A percentile compares a stretch with the other conserved stretches of the same genome.
These are phyloP conservation scores for Coniferiporia weirii DNA, from an alignment of 1,284 basidiomycete species.

Conservation along the genomic window DNA sequence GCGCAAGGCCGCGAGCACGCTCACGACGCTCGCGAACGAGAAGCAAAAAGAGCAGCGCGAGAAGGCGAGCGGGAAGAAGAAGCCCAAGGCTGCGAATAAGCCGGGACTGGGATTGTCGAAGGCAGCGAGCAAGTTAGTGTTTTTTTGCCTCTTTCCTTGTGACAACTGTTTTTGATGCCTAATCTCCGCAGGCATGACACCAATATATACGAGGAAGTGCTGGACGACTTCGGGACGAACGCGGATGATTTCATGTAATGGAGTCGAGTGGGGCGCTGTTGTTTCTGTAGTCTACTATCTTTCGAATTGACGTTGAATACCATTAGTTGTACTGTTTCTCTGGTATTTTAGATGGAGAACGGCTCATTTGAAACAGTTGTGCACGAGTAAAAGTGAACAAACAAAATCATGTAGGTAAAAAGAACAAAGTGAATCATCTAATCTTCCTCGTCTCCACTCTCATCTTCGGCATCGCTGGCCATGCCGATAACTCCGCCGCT, in stretches of 20 bases:
- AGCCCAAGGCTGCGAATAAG: slow-evolving; percentile 66
- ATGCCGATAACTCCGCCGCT: slow-evolving; percentile 69
- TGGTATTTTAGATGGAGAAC: background rate
- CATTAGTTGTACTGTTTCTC: background rate
- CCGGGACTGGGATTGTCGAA: slow-evolving; percentile 73
- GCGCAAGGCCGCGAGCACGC: slow-evolving; percentile 74
- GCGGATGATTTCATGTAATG: slow-evolving; percentile 72
- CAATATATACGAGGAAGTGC: slow-evolving; percentile 73
- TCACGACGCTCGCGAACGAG: slow-evolving; percentile 87
- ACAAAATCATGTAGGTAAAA: no score
- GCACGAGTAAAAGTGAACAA: no score
- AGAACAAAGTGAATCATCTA: background rate
- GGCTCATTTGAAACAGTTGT: no score
- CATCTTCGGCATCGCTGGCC: slow-evolving; percentile 53
- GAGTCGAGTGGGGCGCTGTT: no score
- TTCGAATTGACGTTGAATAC: background rate
- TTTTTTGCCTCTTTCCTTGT: slow-evolving; percentile 3
- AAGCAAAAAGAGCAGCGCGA: slow-evolving; percentile 89
- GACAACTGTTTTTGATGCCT: background rate
- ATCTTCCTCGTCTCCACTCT: slow-evolving; percentile 53
- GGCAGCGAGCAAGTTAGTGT: slow-evolving; percentile 50
- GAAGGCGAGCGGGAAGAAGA: slow-evolving; percentile 86
- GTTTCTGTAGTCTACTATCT: slow-evolving; percentile 6
- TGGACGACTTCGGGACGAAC: slow-evolving; percentile 75
- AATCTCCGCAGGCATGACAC: slow-evolving; percentile 59